A percentile compares a stretch with the other conserved stretches of the same genome.
phyloP scores from a whole-genome alignment of 108 stramenopile species.

The Fistulifera pelliculosa region DNA sequence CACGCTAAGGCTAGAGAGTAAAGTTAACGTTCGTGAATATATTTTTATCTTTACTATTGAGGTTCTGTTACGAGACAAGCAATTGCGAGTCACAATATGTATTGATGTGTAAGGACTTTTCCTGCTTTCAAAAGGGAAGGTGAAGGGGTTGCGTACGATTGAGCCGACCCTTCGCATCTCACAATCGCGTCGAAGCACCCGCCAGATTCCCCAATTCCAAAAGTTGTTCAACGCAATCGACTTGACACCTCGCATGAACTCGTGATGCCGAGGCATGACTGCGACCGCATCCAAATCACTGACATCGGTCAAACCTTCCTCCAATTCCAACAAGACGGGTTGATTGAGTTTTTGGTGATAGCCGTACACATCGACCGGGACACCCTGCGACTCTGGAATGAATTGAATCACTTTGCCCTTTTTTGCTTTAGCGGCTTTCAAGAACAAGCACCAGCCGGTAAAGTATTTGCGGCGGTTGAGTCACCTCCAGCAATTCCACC shows the following conservation, averaged over 20 bases:
- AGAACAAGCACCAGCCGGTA: constrained; percentile 60
- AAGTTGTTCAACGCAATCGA: constrained; percentile 36
- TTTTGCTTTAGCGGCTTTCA: constrained; percentile 48
- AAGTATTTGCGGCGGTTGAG: constrained; percentile 64
- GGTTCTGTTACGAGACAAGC: no score
- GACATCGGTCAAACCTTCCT: constrained; percentile 47
- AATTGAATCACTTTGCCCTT: constrained; percentile 53
- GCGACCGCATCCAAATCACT: constrained; percentile 53
- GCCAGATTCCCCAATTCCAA: constrained; percentile 33
- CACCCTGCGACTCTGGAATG: constrained; percentile 45
- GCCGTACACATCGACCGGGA: constrained; percentile 52
- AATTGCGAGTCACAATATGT: no score
- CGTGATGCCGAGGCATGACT: constrained; percentile 40
- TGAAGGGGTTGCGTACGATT: no score
- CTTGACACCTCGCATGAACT: constrained; percentile 41
- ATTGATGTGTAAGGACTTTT: no score
- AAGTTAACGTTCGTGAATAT: no score
- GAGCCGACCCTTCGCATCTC: no score
- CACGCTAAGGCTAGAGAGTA: no score
- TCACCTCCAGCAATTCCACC: constrained; percentile 69
- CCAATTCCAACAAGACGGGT: constrained; percentile 35
- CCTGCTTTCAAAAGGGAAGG: no score
- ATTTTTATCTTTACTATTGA: no score
- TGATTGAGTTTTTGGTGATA: constrained; percentile 25
- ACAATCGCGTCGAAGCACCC: constrained; percentile 27